Evolutionary conservation across 2,329 filamentous ascomycete genomes (phyloP).

Genomic region (Scolecobasidium constrictum): DNA sequence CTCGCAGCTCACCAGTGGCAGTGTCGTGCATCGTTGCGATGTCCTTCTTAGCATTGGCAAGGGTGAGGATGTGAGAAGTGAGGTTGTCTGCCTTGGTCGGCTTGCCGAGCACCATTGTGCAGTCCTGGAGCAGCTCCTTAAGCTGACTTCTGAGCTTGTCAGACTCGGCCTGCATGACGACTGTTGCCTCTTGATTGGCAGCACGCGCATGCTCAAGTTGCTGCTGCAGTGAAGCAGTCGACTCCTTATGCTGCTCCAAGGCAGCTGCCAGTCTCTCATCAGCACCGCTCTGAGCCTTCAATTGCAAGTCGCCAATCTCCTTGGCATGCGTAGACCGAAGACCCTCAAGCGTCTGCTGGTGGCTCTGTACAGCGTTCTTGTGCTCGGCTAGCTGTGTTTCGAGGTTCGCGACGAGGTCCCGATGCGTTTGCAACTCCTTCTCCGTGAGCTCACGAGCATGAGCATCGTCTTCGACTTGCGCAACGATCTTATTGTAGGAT

Average conservation of each 20-base stretch:
- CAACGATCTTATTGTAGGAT: constrained; percentile 53
- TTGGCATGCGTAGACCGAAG: constrained; percentile 43
- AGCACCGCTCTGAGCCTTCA: constrained; percentile 35
- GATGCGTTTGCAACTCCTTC: constrained; percentile 40
- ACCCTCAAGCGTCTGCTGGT: constrained; percentile 41
- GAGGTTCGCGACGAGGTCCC: constrained; percentile 41
- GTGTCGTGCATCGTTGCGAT: constrained; percentile 30
- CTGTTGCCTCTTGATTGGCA: constrained; percentile 18
- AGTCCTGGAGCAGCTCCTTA: constrained; percentile 51
- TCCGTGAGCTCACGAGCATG: constrained; percentile 47
- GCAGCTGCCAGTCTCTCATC: constrained; percentile 23
- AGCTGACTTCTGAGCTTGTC: constrained; percentile 47
- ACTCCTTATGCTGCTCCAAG: constrained; percentile 21
- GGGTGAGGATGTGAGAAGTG: constrained; percentile 29
- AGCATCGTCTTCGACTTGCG: constrained; percentile 56
- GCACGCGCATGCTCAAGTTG: constrained; percentile 13
- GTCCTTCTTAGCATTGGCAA: constrained; percentile 35
- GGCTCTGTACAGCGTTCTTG: constrained; percentile 42
- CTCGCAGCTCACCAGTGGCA: constrained; percentile 30
- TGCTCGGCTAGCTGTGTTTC: constrained; percentile 47
- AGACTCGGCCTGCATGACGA: constrained; percentile 48
- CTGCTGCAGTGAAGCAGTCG: constrained; percentile 23
- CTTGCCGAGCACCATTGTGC: constrained; percentile 52
- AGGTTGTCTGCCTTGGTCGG: constrained; percentile 34
- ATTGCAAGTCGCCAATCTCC: constrained; percentile 44